Percentiles rank a stretch among this genome's conserved stretches.
Conservation (phyloP, 2,329 filamentous ascomycete genomes). For the Pseudogymnoascus sp. region DNA sequence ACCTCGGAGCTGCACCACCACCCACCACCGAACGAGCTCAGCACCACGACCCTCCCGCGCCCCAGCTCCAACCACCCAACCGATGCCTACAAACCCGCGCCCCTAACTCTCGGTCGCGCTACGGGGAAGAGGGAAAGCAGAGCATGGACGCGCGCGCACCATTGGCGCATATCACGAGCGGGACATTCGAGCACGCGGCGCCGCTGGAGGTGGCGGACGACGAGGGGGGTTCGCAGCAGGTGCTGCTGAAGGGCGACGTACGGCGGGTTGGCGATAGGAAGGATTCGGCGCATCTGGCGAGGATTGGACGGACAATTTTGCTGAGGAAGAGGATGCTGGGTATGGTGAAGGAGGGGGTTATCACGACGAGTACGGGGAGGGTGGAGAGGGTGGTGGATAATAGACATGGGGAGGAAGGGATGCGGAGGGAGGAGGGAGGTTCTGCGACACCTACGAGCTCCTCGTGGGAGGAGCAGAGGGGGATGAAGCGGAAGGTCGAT, state of each 20-base stretch:
- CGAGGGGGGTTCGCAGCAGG: neutral
- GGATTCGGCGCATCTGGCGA: neutral
- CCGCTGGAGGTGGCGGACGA: neutral
- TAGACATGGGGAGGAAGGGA: neutral
- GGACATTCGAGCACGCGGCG: neutral
- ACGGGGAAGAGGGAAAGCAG: neutral
- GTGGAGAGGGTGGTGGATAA: neutral
- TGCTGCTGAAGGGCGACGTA: neutral
- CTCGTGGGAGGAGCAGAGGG: neutral
- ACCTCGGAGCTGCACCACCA: neutral
- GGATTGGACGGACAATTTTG: neutral
- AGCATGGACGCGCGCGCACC: neutral
- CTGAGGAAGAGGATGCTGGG: neutral
- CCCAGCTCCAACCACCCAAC: neutral
- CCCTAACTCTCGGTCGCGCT: neutral
- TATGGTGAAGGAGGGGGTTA: neutral
- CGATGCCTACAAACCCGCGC: neutral
- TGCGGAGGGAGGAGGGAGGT: neutral
- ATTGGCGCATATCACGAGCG: neutral
- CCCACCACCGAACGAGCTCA: neutral
- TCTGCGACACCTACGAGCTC: neutral
- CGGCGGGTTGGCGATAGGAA: neutral
- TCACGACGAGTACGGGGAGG: neutral
- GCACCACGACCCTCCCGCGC: neutral
- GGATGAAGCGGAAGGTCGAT: neutral